Base-by-base conservation (phyloP, 495 filamentous ascomycete genomes). In the Neurospora pannonica region DNA sequence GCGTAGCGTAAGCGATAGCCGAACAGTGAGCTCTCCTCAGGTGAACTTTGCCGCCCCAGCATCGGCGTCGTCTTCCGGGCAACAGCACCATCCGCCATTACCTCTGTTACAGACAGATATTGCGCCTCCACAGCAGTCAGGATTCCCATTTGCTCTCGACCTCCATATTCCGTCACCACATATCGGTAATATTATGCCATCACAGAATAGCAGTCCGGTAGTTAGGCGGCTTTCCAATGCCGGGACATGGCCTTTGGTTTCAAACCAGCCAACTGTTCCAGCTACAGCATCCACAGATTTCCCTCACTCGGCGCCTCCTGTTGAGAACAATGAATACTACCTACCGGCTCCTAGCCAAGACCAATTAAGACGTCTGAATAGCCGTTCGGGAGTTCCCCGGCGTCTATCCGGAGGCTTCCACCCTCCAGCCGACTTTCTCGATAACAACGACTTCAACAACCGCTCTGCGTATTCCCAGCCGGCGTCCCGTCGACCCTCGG, bases 221-320 rank as follows among this genome's bases (percentile, higher is more conserved):
- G 71, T 77, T 4, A 78, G 78, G 8, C 81, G 80, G 4, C 77
- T 86, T 38, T 82, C 81, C 6, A 85, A 80, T 54, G 77, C 85
- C 17, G 80, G 79, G 72, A 87, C 85, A 15, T 87, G 85, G 85
- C 85, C 85, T 34, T 76, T 78, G 24, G 79, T 77, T n/a, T 79
- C 81, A 19, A 71, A 76, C 17, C 72, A 73, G 10, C 73, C 78
- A 34, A 71, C 39, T 28, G 37, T 72, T 7, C 48, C 75, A 5
- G 73, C 74, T 4, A 70, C 70, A n/a, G 70, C 77, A 36, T 46
- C 78, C 7, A 48, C 70, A 17, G 84, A 82, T 21, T 85, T 84
- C 71, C 84, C 84, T 13, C 82, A 81, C 72, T 86, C 84, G 4
- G 84, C 84, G 1, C 85, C 83, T 6, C 76, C 81, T 19, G 43